Base-by-base conservation (phyloP, 1,139 yeast species). In the Tardiomyces blankii region DNA sequence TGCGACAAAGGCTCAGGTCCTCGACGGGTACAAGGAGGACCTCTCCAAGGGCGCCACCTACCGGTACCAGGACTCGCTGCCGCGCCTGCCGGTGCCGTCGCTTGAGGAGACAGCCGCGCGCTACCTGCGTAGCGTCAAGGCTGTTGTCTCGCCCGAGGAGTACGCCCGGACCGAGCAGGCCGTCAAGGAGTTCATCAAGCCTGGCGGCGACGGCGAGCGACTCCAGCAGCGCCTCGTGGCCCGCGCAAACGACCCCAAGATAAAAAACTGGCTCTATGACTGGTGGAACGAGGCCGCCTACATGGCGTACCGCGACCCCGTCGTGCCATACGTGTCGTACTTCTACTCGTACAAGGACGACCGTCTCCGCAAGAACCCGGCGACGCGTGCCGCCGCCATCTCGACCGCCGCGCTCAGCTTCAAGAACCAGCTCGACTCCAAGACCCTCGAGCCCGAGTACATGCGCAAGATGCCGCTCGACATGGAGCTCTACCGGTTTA, bases 281-380 rank as follows among this genome's bases (percentile, higher is more conserved):
- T 87, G 83, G 74, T 91, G 98, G 98, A 95, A 89, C 64, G 85
- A 85, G 59, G 87, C 83, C 56, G 95, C 96, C 30, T 91, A 91
- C 66, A 71, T 91, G 72, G 80, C 85, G 39, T 88, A 87, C 68
- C 77, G 94, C 56, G 97, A 87, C 64, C 95, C 97, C 0, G 86
- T 91, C 21, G 87, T 86, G 30, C 97, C 97, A 14, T 88, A 80
- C 62, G 96, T 87, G 39, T 85, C 95, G 12, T 91, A 91, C 69
- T 91, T 88, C 59, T 89, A 79, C 67, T 76, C 82, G 46, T 96
- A 89, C 71, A 81, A 79, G 64, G 91, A 85, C 57, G 66, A 69
- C 54, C 55, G 58, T 44, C 59, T 69, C 43, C 72, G 77, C 28
- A 72, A 75, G 54, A 80, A 82, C 61, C 95, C 89, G 54, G 73